Evolutionary conservation across 1,139 yeast species (phyloP).

Genomic region (Suhomyces choctaworum): DNA sequence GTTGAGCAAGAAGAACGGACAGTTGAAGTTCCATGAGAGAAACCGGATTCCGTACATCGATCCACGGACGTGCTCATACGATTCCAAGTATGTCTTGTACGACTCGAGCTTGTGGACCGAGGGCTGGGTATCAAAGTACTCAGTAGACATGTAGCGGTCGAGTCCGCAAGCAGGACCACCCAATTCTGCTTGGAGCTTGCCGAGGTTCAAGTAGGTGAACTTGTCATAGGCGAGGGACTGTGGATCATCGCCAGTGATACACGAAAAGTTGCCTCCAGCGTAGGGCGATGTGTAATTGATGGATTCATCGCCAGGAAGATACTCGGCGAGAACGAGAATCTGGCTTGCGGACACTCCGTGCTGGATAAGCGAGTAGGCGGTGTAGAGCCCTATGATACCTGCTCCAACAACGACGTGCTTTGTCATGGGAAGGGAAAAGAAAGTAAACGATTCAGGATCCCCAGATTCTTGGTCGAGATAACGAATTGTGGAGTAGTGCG

Average conservation of each 20-base stretch:
- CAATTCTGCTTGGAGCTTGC: constrained; percentile 41
- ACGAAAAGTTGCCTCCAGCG: constrained; percentile 76
- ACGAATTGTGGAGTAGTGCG: background rate
- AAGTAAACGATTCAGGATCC: too few relatives aligned
- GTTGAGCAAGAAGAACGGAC: constrained; percentile 56
- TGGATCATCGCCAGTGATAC: constrained; percentile 60
- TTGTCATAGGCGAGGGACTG: constrained; percentile 54
- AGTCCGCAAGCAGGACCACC: constrained; percentile 59
- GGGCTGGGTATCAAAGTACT: constrained; percentile 54
- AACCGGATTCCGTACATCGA: constrained; percentile 54
- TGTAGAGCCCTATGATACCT: constrained; percentile 72
- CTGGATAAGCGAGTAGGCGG: constrained; percentile 54
- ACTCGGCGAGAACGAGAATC: constrained; percentile 62
- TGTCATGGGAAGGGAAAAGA: constrained; percentile 19
- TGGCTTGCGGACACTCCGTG: constrained; percentile 45
- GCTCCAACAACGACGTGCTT: constrained; percentile 43
- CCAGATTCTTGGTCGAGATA: too few relatives aligned
- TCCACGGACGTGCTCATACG: constrained; percentile 43
- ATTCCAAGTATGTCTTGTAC: constrained; percentile 45
- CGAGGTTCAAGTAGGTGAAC: constrained; percentile 53
- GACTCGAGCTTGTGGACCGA: constrained; percentile 44
- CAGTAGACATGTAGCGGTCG: constrained; percentile 52
- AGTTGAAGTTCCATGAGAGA: constrained; percentile 65
- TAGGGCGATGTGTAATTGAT: constrained; percentile 73
- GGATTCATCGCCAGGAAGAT: constrained; percentile 73